Evolutionary conservation across 345 rosid species (phyloP).

Genomic region (Citrus hindsii): DNA sequence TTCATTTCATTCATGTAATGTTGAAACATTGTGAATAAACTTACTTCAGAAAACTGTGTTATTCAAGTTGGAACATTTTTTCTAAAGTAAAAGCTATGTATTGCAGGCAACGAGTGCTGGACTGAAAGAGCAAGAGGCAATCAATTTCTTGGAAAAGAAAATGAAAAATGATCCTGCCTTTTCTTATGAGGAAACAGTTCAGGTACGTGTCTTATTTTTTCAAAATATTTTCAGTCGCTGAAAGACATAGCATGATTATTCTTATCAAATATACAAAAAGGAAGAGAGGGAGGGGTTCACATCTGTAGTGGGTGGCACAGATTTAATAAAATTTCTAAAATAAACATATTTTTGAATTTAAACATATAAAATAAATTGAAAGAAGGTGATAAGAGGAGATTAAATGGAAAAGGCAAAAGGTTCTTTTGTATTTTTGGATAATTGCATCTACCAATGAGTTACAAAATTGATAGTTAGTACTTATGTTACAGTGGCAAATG

Average conservation of each 20-base stretch:
- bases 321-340: background rate
- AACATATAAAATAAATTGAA: background rate
- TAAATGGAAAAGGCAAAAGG: background rate
- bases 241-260: background rate
- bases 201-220: conserved; percentile 39
- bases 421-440: background rate
- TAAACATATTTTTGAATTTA: background rate
- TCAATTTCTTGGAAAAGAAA: conserved; percentile 96
- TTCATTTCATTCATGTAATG: background rate
- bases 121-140: conserved; percentile 94
- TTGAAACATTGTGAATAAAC: background rate
- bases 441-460: background rate
- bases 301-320: background rate
- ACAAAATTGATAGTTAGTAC: background rate
- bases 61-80: background rate
- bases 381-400: background rate
- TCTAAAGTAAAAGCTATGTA: conserved; percentile 1
- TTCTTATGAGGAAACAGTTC: conserved; percentile 89
- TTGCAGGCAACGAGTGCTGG: conserved; percentile 95
- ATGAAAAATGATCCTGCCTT: conserved; percentile 93
- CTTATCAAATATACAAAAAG: background rate
- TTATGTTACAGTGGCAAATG: background rate
- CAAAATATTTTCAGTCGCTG: background rate
- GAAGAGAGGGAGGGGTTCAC: background rate
- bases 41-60: background rate